A percentile compares a stretch with the other conserved stretches of the same genome.
phyloP scores from a whole-genome alignment of 1,284 basidiomycete genomes.

The Trametes hirsuta region DNA sequence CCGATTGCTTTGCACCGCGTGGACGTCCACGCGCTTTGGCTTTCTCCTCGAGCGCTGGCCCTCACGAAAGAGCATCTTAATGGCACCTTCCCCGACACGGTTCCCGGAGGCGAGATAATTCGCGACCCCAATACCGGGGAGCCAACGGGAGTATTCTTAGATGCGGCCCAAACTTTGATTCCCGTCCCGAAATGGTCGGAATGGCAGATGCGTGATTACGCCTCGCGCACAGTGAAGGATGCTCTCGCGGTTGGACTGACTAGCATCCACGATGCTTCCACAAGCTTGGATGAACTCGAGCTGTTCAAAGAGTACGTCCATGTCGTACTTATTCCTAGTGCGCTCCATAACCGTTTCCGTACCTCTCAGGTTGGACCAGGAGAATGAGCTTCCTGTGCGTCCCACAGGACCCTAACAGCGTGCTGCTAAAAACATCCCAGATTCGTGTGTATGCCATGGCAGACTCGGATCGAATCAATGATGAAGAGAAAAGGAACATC shows the following conservation, averaged over 20 bases:
- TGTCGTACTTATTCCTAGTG: not conserved
- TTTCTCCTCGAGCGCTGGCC: constrained; percentile 70
- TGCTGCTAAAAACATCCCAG: constrained; percentile 38
- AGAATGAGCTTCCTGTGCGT: constrained; percentile 66
- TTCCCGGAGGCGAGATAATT: constrained; percentile 18
- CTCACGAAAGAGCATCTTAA: constrained; percentile 79
- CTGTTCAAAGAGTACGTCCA: constrained; percentile 65
- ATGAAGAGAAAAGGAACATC: constrained; percentile 69
- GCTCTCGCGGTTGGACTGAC: constrained; percentile 79
- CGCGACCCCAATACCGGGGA: constrained; percentile 7
- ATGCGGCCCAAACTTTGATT: constrained; percentile 74
- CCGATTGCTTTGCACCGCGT: constrained; percentile 75
- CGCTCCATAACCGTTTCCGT: not conserved
- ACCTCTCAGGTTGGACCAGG: constrained; percentile 45
- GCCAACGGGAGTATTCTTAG: constrained; percentile 54
- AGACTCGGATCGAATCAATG: constrained; percentile 54
- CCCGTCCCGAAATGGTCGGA: constrained; percentile 68
- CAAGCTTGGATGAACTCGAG: constrained; percentile 53
- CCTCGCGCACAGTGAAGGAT: constrained; percentile 65
- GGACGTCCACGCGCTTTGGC: constrained; percentile 87
- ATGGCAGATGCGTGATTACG: constrained; percentile 59
- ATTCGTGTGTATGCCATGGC: constrained; percentile 83
- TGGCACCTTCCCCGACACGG: constrained; percentile 31
- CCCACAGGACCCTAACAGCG: too few species aligned
- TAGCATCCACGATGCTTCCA: constrained; percentile 81